These are phyloP conservation scores for Cerioporus squamosus DNA, from an alignment of 1,284 basidiomycete genomes.

Conservation along the genomic window DNA sequence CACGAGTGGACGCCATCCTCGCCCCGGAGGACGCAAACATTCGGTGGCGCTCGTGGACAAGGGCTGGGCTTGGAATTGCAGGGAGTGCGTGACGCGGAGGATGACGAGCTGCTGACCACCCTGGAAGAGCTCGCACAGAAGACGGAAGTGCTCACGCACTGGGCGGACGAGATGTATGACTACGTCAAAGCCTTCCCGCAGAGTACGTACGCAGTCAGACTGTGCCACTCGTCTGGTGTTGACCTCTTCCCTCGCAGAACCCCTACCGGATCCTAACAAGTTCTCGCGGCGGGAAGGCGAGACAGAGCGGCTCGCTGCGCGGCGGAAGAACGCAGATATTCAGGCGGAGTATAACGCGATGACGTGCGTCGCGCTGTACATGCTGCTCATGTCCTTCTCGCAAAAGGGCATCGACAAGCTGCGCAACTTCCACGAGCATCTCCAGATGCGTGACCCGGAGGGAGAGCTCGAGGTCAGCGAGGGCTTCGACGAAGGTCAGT, in stretches of 20 bases:
- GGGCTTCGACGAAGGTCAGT: conserved; percentile 77
- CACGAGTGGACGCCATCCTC: conserved; percentile 42
- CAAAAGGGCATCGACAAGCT: conserved; percentile 88
- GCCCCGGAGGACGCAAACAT: conserved; percentile 52
- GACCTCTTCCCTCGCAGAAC: conserved; percentile 49
- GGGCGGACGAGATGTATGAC: conserved; percentile 93
- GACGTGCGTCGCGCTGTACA: conserved; percentile 88
- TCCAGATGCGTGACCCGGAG: conserved; percentile 78
- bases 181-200: conserved; percentile 78
- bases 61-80: conserved; percentile 34
- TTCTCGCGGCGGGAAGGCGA: conserved; percentile 75
- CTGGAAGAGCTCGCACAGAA: conserved; percentile 95
- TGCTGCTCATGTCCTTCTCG: conserved; percentile 91
- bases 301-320: conserved; percentile 65
- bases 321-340: conserved; percentile 68
- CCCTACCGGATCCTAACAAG: conserved; percentile 73
- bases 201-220: conserved; percentile 51
- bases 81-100: conserved; percentile 69
- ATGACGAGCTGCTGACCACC: conserved; percentile 75
- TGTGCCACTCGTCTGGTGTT: not conserved
- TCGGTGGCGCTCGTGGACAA: conserved; percentile 26
- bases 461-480: conserved; percentile 71
- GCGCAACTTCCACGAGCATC: conserved; percentile 71
- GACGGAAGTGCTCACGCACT: conserved; percentile 90
- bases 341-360: conserved; percentile 83